Conservation (phyloP, 441 rosid species). For the Brassica hybrid region DNA sequence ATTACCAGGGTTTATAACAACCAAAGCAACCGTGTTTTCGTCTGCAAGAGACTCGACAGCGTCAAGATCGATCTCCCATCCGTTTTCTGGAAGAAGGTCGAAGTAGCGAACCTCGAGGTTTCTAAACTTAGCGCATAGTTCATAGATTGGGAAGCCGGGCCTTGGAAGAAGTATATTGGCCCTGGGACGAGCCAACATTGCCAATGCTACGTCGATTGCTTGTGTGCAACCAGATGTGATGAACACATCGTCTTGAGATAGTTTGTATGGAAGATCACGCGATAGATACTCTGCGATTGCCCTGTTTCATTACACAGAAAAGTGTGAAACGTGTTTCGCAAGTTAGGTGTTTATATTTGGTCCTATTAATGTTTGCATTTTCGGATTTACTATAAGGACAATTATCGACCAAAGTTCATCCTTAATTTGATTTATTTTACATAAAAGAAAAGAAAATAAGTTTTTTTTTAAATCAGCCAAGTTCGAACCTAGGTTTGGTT, state of each 20-base stretch:
- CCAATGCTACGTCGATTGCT: constrained; percentile 85
- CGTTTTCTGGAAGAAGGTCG: constrained; percentile 81
- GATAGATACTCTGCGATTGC: constrained; percentile 83
- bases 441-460: not conserved
- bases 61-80: constrained; percentile 85
- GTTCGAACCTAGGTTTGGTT: not conserved
- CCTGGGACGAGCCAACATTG: constrained; percentile 76
- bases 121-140: constrained; percentile 75
- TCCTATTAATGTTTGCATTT: not conserved
- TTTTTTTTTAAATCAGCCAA: not conserved
- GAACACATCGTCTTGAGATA: constrained; percentile 78
- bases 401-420: not conserved
- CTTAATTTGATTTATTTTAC: not conserved
- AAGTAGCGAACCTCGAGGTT: constrained; percentile 71
- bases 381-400: not conserved
- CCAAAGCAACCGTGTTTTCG: constrained; percentile 76
- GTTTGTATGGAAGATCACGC: constrained; percentile 74
- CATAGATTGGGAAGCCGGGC: constrained; percentile 92
- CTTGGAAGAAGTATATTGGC: constrained; percentile 82
- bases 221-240: constrained; percentile 93
- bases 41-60: constrained; percentile 70
- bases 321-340: constrained; percentile 21
- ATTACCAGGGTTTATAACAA: constrained; percentile 88
- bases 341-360: not conserved
- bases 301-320: constrained; percentile 46